Conservation (phyloP, 2,329 filamentous ascomycete species). For the Teratosphaeria epicoccoides region DNA sequence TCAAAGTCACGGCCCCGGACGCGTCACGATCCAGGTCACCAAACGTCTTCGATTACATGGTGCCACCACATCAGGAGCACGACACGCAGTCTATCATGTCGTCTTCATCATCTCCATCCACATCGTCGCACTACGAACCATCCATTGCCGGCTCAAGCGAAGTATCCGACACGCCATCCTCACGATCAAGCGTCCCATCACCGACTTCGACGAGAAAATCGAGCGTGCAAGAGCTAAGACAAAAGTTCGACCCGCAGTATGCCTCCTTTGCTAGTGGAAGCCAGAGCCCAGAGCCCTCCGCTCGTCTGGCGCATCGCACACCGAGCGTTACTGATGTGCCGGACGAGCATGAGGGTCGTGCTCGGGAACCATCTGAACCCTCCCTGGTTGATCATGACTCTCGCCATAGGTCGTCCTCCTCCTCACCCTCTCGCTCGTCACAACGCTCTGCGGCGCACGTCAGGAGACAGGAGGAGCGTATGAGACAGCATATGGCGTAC, state of each 20-base stretch:
- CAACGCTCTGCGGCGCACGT: conserved; percentile 8
- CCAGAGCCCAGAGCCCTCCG: conserved; percentile 10
- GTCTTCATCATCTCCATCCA: conserved; percentile 10
- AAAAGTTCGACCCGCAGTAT: conserved; percentile 19
- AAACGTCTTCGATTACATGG: conserved; percentile 24
- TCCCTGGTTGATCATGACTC: conserved; percentile 6
- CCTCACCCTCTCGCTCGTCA: conserved; percentile 10
- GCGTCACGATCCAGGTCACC: conserved; percentile 10
- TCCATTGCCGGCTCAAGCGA: conserved; percentile 24
- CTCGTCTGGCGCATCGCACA: neutral
- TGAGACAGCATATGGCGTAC: conserved; percentile 16
- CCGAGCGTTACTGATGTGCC: conserved; percentile 7
- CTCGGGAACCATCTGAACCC: neutral
- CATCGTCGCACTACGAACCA: conserved; percentile 22
- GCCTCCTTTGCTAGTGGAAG: conserved; percentile 4
- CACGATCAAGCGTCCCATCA: conserved; percentile 22
- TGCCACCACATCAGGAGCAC: conserved; percentile 9
- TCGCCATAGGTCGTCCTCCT: conserved; percentile 10
- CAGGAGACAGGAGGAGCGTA: conserved; percentile 15
- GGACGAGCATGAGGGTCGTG: conserved; percentile 8
- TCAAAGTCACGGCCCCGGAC: neutral
- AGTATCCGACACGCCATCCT: conserved; percentile 22
- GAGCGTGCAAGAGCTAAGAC: conserved; percentile 21
- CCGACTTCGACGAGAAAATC: conserved; percentile 17
- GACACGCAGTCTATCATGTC: conserved; percentile 15